phyloP scores from a whole-genome alignment of 805 yeast species.

The Monosporozyma yasuniensis region DNA sequence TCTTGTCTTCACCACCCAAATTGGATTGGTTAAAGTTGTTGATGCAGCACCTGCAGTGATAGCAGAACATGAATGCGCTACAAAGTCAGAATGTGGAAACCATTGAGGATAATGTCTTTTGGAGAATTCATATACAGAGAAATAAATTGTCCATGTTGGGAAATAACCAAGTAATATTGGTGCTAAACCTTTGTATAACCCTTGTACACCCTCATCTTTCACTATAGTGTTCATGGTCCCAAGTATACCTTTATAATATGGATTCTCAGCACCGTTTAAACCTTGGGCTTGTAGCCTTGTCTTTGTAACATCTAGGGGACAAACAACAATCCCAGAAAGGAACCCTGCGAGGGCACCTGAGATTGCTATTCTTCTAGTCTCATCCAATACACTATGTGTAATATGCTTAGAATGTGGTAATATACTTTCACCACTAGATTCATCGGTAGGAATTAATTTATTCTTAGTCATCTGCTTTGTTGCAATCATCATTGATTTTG shows the following conservation, averaged over 20 bases:
- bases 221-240: constrained; percentile 60
- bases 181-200: constrained; percentile 80
- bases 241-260: constrained; percentile 48
- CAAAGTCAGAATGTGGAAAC: constrained; percentile 30
- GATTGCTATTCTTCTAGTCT: constrained; percentile 58
- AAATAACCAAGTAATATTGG: constrained; percentile 92
- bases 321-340: constrained; percentile 77
- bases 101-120: constrained; percentile 45
- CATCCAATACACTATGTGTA: constrained; percentile 16
- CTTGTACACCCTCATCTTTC: constrained; percentile 70
- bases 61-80: constrained; percentile 47
- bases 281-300: constrained; percentile 94
- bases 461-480: neutral
- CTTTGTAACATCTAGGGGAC: constrained; percentile 93
- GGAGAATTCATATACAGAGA: constrained; percentile 77
- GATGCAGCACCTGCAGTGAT: constrained; percentile 83
- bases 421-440: neutral
- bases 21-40: constrained; percentile 81
- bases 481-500: neutral
- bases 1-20: constrained; percentile 96
- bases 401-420: neutral
- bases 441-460: neutral
- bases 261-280: constrained; percentile 26
- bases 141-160: constrained; percentile 97
- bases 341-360: constrained; percentile 95